A percentile compares a stretch with the other conserved stretches of the same genome.
phyloP scores from a whole-genome alignment of 1,139 yeast genomes.

The Geotrichum restrictum region DNA sequence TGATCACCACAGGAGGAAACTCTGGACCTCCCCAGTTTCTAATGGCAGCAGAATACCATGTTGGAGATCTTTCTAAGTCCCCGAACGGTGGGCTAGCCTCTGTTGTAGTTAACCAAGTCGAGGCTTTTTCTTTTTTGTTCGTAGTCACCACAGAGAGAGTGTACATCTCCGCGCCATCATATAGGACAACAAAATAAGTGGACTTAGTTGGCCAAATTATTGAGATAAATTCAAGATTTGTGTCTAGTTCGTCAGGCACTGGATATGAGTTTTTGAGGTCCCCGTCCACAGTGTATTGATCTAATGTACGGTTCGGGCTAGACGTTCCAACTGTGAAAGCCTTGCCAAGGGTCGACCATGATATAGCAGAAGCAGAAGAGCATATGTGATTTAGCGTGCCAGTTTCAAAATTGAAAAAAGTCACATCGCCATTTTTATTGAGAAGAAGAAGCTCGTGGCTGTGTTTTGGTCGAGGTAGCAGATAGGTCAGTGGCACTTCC shows the following conservation, averaged over 20 bases:
- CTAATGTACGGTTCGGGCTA: constrained; percentile 28
- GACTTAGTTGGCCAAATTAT: constrained; percentile 26
- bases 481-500: constrained; percentile 15
- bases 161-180: constrained; percentile 16
- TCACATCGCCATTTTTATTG: constrained; percentile 25
- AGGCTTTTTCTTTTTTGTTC: constrained; percentile 11
- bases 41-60: constrained; percentile 47
- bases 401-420: constrained; percentile 22
- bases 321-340: constrained; percentile 32
- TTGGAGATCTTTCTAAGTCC: constrained; percentile 47
- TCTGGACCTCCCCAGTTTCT: constrained; percentile 44
- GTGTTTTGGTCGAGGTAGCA: constrained; percentile 25
- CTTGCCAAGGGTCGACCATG: constrained; percentile 40
- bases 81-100: constrained; percentile 63
- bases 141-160: constrained; percentile 15
- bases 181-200: constrained; percentile 13
- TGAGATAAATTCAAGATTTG: constrained; percentile 19
- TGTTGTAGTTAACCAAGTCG: constrained; percentile 36
- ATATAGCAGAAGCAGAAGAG: constrained; percentile 29
- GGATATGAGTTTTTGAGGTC: constrained; percentile 26
- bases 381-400: constrained; percentile 18
- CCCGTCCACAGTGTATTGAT: constrained; percentile 32
- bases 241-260: constrained; percentile 28
- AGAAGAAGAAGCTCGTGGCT: constrained; percentile 30
- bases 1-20: constrained; percentile 39